These are phyloP conservation scores for Tulasnella sp. DNA, from an alignment of 768 basidiomycete species.

Conservation along the genomic window DNA sequence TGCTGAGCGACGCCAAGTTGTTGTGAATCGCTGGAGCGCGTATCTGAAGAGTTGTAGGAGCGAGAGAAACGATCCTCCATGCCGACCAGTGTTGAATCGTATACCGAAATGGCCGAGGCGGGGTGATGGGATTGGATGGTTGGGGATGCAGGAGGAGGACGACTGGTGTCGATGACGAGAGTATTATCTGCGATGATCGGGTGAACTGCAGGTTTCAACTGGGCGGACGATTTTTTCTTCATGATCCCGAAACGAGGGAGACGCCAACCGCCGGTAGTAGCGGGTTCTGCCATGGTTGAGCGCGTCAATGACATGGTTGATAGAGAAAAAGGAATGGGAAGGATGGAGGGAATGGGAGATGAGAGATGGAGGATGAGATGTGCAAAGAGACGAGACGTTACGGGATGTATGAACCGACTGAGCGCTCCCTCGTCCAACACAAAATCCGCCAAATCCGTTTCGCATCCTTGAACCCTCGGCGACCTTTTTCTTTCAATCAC, in stretches of 20 bases:
- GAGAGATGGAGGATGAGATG: too few species aligned
- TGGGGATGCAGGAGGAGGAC: slow-evolving; percentile 3
- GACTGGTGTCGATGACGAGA: slow-evolving; percentile 8
- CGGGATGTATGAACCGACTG: too few species aligned
- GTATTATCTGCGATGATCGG: slow-evolving; percentile 9
- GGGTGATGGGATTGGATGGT: slow-evolving; percentile 9
- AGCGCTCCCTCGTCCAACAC: too few species aligned
- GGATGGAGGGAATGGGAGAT: too few species aligned
- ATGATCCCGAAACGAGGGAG: slow-evolving; percentile 11
- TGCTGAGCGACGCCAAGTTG: slow-evolving; percentile 4
- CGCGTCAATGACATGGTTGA: too few species aligned
- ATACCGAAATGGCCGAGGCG: background rate
- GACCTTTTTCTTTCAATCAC: too few species aligned
- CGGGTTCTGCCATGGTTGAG: too few species aligned
- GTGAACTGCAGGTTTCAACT: background rate
- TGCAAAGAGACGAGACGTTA: too few species aligned
- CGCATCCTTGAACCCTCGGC: too few species aligned
- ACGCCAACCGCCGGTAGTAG: background rate
- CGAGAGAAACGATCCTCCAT: slow-evolving; percentile 7
- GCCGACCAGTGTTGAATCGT: background rate
- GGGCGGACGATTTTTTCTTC: slow-evolving; percentile 7
- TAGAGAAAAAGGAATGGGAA: too few species aligned
- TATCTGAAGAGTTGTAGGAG: slow-evolving; percentile 70
- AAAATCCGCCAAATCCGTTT: too few species aligned
- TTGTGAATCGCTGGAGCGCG: slow-evolving; percentile 61